phyloP scores from a whole-genome alignment of 2,329 filamentous ascomycete genomes.

The Kalaharituber pfeilii region DNA sequence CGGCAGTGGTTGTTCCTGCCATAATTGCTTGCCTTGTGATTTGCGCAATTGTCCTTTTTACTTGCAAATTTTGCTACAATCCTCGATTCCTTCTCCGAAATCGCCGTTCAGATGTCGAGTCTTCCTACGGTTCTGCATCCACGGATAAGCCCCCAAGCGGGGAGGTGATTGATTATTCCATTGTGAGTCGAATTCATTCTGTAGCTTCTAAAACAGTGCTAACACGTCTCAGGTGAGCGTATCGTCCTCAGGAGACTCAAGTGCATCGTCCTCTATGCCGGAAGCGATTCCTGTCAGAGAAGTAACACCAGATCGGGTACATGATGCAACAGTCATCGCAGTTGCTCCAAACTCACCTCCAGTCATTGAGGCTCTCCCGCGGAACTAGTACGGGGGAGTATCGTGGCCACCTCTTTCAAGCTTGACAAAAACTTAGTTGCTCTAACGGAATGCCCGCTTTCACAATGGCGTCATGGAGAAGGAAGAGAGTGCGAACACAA shows the following conservation, averaged over 20 bases:
- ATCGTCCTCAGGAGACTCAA: not conserved
- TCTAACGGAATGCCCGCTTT: too few relatives aligned
- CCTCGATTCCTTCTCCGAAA: slow-evolving; percentile 13
- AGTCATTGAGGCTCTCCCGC: not conserved
- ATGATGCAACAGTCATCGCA: not conserved
- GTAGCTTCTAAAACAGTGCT: too few relatives aligned
- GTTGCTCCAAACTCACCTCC: not conserved
- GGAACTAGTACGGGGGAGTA: too few relatives aligned
- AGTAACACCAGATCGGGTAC: not conserved
- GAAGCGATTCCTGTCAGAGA: not conserved
- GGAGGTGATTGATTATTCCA: not conserved
- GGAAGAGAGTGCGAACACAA: not conserved
- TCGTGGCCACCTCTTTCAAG: not conserved
- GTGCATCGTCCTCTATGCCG: not conserved
- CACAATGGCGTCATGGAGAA: not conserved
- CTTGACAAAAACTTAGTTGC: too few relatives aligned
- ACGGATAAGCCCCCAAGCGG: slow-evolving; percentile 13
- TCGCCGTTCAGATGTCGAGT: slow-evolving; percentile 1
- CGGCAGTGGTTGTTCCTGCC: slow-evolving; percentile 17
- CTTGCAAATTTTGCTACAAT: slow-evolving; percentile 17
- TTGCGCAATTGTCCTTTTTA: slow-evolving; percentile 17
- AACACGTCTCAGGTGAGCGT: not conserved
- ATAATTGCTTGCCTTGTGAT: slow-evolving; percentile 18
- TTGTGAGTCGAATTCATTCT: not conserved
- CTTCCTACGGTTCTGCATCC: slow-evolving; percentile 2